Percentiles rank a stretch among this genome's conserved stretches.
Evolutionary conservation across 257 asterid species (phyloP).

Genomic region (Sherardia arvensis): DNA sequence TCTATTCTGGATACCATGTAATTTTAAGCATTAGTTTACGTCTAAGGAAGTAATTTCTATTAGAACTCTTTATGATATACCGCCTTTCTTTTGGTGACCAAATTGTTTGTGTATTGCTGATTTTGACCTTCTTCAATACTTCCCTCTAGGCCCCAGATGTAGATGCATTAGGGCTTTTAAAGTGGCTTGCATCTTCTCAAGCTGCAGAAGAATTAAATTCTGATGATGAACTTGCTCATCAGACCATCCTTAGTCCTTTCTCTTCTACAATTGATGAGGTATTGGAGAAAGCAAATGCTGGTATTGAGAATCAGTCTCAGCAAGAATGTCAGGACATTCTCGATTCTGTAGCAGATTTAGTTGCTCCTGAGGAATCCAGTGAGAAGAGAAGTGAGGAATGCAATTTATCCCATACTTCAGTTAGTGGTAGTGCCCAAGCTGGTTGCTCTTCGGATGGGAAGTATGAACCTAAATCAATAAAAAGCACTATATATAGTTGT

Average conservation of each 20-base stretch:
- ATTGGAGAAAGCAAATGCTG: conserved; percentile 76
- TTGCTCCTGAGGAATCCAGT: conserved; percentile 33
- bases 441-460: conserved; percentile 46
- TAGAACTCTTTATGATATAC: not conserved
- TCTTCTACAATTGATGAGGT: conserved; percentile 47
- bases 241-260: conserved; percentile 72
- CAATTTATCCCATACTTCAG: conserved; percentile 22
- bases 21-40: not conserved
- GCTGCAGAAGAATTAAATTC: conserved; percentile 92
- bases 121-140: conserved; percentile 7
- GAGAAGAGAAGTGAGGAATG: conserved; percentile 22
- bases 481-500: conserved; percentile 26
- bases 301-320: conserved; percentile 80
- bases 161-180: conserved; percentile 75
- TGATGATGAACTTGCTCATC: conserved; percentile 86
- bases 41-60: not conserved
- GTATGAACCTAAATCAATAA: conserved; percentile 24
- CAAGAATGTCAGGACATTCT: conserved; percentile 98
- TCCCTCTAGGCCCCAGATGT: conserved; percentile 51
- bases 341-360: conserved; percentile 55
- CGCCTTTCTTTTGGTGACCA: not conserved
- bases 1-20: not conserved
- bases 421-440: conserved; percentile 55
- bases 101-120: not conserved
- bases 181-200: conserved; percentile 98